Evolutionary conservation across 306 rosid genomes (phyloP), one percentile per base, ranked within the genome.

Genomic region (Prunus padus): DNA sequence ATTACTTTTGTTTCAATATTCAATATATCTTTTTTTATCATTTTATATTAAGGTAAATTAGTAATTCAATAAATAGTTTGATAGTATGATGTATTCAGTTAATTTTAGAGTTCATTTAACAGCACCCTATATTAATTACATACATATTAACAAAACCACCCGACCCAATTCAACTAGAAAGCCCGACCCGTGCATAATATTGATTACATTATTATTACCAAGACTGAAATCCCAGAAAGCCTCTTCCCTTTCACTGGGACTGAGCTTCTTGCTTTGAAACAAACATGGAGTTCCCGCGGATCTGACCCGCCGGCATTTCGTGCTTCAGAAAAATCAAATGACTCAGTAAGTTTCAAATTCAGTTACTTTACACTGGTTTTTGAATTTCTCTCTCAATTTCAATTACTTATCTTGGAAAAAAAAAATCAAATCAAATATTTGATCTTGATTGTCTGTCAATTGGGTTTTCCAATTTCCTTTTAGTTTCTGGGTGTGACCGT

Each of bases 321-420:
- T 19, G 20, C 54, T 57, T 40, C 23, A 7, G 1, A 14, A 22
- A n/a, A 45, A 1, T 67, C 23, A n/a, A 23, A 42, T 14, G 62
- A 56, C 26, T 15, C 76, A 15, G 76, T 72, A 42, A 72, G 76
- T 72, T 72, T 18, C 26, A 42, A 5, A 6, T 40, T 40, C 28
- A 65, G 8, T 8, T 40, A 37, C 28, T 46, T 46, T 46, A 46
- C 49, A 9, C 42, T 65, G 18, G 51, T 8, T 40, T 14, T 33
- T 33, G 40, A 33, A 33, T 33, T 33, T 1, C 40, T 33, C 8
- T 16, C 22, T 49, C 28, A 62, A 25, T 30, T 61, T 63, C 60
- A 23, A 4, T 62, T 18, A 18, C 46, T 47, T 8, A 16, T 20
- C 13, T 7, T 72, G 8, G 4, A 25, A n/a, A 20, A 51, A 37